Evolutionary conservation across 2,329 filamentous ascomycete genomes (phyloP), one percentile per base, ranked within the genome.

Genomic region (Cladosporium sphaerospermum): DNA sequence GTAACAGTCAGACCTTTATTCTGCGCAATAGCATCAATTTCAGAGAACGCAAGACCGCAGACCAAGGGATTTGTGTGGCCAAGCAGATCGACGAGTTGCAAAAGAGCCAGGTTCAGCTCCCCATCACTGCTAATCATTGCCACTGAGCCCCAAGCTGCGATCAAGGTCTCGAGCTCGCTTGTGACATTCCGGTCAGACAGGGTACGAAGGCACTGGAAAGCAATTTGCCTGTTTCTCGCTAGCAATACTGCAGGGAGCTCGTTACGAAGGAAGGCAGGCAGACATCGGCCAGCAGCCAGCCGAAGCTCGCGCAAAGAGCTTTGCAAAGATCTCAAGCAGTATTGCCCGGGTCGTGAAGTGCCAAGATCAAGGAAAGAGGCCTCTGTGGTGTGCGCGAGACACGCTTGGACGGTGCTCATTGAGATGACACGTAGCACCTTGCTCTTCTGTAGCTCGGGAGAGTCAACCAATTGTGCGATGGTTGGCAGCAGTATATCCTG

Each of bases 231-330:
- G 61, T 96, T 93, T 52, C 76, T 78, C 34, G 74, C 70, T 4
- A 79, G 70, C 3, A 83, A 66, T 34, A 76, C 72, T 39, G 69
- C 63, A 13, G 75, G 69, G 36, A 80, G 61, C 50, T 71, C 66
- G 41, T 74, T 69, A 49, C 76, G 74, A 34, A 91, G 71, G 66
- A 93, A 95, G 0, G 78, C 73, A 45, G 83, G 51, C 40, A 62
- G 46, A 8, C 55, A 59, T 9, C 75, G 85, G 75, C 86, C 87
- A 54, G 91, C 87, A 36, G 86, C 86, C 61, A 96, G 81, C 32
- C 92, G 84, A 28, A 97, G 74, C 67, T 97, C 93, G 64, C 92
- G 81, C 16, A 89, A 70, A 1, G 91, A 95, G 68, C 91, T 95
- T 58, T 85, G 84, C 37, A 97, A 74, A 0, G 86, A 89, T 60